These are phyloP conservation scores for Lentinula sp. DNA, from an alignment of 768 basidiomycete genomes.

Conservation along the genomic window DNA sequence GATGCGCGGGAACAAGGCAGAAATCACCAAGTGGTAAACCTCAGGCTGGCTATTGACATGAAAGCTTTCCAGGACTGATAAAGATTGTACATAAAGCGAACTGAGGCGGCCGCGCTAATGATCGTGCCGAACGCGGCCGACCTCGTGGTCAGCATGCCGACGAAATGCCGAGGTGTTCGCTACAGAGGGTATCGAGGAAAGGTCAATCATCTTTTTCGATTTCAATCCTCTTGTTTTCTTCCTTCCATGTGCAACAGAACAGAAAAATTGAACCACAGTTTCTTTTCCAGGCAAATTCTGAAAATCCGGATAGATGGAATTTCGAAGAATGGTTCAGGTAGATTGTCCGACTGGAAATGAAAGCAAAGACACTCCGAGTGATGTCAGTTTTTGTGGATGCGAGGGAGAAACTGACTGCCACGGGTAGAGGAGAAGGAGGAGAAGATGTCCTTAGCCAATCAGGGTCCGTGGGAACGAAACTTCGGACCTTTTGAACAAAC, in stretches of 20 bases:
- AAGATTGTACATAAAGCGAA: no score
- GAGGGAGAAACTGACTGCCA: not conserved
- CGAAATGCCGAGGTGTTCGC: not conserved
- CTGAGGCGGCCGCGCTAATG: no score
- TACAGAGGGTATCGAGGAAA: not conserved
- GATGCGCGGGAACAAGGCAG: no score
- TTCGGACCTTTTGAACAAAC: not conserved
- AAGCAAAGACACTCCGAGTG: not conserved
- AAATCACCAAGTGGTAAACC: no score
- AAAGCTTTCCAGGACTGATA: no score
- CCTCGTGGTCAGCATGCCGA: not conserved
- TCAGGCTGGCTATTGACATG: no score
- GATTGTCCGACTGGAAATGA: not conserved
- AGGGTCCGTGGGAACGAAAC: not conserved
- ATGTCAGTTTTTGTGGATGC: not conserved
- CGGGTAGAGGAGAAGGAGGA: not conserved
- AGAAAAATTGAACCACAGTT: not conserved
- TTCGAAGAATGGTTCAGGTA: not conserved
- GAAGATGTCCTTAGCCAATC: not conserved
- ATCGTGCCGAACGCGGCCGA: not conserved
- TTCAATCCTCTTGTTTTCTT: not conserved
- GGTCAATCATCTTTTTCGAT: not conserved
- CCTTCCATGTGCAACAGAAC: not conserved
- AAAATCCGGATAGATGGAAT: not conserved
- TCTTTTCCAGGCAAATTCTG: not conserved